These are phyloP conservation scores for Inonotus hispidus DNA, from an alignment of 1,284 basidiomycete species.

Conservation along the genomic window DNA sequence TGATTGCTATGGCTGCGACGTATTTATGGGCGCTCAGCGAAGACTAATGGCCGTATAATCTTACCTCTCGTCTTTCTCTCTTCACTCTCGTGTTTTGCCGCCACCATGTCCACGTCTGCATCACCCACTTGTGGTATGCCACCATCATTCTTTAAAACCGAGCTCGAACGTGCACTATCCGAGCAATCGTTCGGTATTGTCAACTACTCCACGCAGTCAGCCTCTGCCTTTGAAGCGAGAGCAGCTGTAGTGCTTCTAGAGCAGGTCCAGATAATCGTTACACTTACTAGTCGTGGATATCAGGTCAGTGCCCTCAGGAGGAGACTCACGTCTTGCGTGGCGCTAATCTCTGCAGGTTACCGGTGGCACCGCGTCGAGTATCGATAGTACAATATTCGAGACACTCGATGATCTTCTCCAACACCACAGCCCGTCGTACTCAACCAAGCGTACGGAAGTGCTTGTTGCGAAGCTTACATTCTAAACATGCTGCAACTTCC, in stretches of 20 bases:
- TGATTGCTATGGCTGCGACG: background rate
- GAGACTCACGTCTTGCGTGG: background rate
- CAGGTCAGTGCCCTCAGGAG: conserved; percentile 37
- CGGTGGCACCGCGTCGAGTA: conserved; percentile 9
- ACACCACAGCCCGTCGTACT: conserved; percentile 46
- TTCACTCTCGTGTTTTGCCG: background rate
- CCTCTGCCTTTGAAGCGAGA: conserved; percentile 41
- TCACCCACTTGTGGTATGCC: conserved; percentile 1
- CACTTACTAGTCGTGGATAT: conserved; percentile 50
- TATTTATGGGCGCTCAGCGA: background rate
- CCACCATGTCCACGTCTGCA: background rate
- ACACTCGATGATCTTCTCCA: conserved; percentile 52
- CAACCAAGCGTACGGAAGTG: conserved; percentile 38
- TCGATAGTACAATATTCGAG: conserved; percentile 37
- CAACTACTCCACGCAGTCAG: conserved; percentile 35
- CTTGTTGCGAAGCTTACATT: conserved; percentile 40
- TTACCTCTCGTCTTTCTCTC: background rate
- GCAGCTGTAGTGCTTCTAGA: conserved; percentile 54
- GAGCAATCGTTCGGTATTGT: conserved; percentile 58
- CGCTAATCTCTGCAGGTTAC: background rate
- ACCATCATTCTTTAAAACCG: conserved; percentile 42
- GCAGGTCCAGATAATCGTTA: conserved; percentile 39
- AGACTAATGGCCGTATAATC: background rate
- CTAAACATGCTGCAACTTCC: background rate
- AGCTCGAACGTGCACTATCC: conserved; percentile 47